phyloP scores from a whole-genome alignment of 2,329 filamentous ascomycete species.

The Myriosclerotinia duriaeana region DNA sequence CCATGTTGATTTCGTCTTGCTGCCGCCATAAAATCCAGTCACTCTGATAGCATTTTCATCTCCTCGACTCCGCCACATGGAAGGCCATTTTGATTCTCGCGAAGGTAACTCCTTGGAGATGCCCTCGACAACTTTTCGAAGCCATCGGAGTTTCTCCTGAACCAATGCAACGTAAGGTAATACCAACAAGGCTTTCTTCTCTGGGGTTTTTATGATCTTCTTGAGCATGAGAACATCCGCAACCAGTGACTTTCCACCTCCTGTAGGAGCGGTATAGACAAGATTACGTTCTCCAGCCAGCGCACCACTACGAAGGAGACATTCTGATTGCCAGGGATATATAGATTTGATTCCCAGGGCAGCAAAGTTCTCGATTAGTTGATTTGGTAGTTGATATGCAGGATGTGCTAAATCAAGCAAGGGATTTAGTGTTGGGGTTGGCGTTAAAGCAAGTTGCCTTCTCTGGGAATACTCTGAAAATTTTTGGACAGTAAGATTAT shows the following conservation, averaged over 20 bases:
- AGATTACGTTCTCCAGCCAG: conserved; percentile 66
- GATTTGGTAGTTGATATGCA: conserved; percentile 59
- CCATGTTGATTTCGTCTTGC: conserved; percentile 66
- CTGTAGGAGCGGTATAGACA: conserved; percentile 78
- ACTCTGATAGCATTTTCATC: conserved; percentile 62
- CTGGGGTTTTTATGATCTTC: conserved; percentile 61
- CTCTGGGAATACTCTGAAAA: conserved; percentile 59
- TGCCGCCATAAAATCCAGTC: conserved; percentile 73
- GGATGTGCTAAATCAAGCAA: conserved; percentile 62
- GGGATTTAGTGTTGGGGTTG: conserved; percentile 52
- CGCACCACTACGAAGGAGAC: conserved; percentile 65
- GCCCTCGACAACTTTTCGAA: conserved; percentile 64
- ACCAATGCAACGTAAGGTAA: conserved; percentile 78
- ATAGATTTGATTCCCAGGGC: conserved; percentile 68
- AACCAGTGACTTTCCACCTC: conserved; percentile 75
- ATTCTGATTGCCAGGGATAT: conserved; percentile 78
- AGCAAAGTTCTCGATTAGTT: conserved; percentile 63
- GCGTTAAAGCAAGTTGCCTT: conserved; percentile 52
- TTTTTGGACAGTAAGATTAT: conserved; percentile 37
- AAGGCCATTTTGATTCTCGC: conserved; percentile 34
- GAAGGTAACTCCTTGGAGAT: conserved; percentile 44
- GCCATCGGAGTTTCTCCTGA: conserved; percentile 75
- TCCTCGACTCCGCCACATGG: conserved; percentile 54
- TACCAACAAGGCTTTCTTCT: conserved; percentile 68
- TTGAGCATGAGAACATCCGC: conserved; percentile 73